Conservation (phyloP, 2,329 filamentous ascomycete genomes). For the Diplodia intermedia region DNA sequence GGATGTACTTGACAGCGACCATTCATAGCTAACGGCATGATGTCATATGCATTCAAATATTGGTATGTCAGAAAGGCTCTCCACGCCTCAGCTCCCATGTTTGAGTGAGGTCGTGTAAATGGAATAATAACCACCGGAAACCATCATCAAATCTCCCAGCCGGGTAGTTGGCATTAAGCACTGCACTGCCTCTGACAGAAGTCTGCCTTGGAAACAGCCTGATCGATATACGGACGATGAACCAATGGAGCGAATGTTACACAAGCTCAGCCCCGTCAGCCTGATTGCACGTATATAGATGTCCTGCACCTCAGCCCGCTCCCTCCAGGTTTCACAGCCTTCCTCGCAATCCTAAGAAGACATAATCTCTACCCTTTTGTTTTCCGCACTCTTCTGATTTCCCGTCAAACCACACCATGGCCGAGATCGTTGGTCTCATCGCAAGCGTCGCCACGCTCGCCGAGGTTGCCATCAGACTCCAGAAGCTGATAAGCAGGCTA, state of each 20-base stretch:
- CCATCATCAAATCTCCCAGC: too few species aligned
- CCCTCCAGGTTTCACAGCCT: neutral
- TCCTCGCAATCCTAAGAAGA: neutral
- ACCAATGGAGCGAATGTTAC: neutral
- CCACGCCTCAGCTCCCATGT: too few species aligned
- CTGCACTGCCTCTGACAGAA: too few species aligned
- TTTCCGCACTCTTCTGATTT: neutral
- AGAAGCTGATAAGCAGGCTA: constrained; percentile 4
- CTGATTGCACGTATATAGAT: neutral
- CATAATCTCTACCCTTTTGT: neutral
- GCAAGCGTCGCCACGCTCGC: constrained; percentile 12
- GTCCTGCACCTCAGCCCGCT: neutral
- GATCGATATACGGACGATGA: too few species aligned
- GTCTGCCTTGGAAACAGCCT: too few species aligned
- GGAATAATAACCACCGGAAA: too few species aligned
- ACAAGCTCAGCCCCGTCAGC: neutral
- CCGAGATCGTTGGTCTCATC: constrained; percentile 9
- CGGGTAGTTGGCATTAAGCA: too few species aligned
- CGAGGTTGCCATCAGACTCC: constrained; percentile 1
- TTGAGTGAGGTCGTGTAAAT: too few species aligned
- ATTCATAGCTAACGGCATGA: too few species aligned
- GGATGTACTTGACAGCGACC: too few species aligned
- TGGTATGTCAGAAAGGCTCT: too few species aligned
- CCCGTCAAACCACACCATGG: neutral
- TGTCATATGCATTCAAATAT: too few species aligned